Percentiles rank a stretch among this genome's conserved stretches.
phyloP scores from a whole-genome alignment of 2,329 filamentous ascomycete genomes.

The Alternaria sp. region DNA sequence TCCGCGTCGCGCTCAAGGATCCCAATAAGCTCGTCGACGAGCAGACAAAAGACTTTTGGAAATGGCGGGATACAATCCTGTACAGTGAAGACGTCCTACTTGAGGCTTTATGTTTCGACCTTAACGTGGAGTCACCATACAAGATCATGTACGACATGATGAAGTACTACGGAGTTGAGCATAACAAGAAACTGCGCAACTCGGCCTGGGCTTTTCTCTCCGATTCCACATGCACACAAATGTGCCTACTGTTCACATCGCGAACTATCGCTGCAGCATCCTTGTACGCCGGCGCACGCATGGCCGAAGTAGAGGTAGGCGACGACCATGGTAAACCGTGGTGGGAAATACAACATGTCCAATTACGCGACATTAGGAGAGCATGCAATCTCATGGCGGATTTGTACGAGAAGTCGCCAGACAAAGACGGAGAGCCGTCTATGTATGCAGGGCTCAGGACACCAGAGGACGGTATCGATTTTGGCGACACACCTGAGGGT shows the following conservation, averaged over 20 bases:
- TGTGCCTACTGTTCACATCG: conserved; percentile 82
- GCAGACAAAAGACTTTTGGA: conserved; percentile 98
- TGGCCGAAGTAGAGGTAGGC: conserved; percentile 74
- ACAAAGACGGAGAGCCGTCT: conserved; percentile 53
- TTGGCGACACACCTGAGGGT: conserved; percentile 43
- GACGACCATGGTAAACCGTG: conserved; percentile 80
- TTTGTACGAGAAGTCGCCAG: conserved; percentile 56
- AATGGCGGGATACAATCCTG: conserved; percentile 93
- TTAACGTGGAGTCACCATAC: conserved; percentile 90
- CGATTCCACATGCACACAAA: conserved; percentile 82
- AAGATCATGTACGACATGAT: conserved; percentile 83
- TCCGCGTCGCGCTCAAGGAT: conserved; percentile 94
- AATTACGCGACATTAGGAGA: conserved; percentile 72
- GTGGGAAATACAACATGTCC: conserved; percentile 83
- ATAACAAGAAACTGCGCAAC: conserved; percentile 84
- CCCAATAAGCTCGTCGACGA: conserved; percentile 89
- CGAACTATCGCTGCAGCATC: conserved; percentile 84
- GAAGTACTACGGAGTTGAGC: conserved; percentile 73
- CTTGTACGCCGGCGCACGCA: conserved; percentile 84
- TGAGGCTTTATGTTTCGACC: conserved; percentile 90
- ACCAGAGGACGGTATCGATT: conserved; percentile 50
- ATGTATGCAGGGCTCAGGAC: conserved; percentile 58
- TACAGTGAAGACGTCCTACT: conserved; percentile 92
- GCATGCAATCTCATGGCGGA: conserved; percentile 79
- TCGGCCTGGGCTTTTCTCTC: conserved; percentile 94